Percentiles rank a stretch among this genome's conserved stretches.
These are phyloP conservation scores for Fonsecaea erecta DNA, from an alignment of 2,329 filamentous ascomycete genomes.

Conservation along the genomic window DNA sequence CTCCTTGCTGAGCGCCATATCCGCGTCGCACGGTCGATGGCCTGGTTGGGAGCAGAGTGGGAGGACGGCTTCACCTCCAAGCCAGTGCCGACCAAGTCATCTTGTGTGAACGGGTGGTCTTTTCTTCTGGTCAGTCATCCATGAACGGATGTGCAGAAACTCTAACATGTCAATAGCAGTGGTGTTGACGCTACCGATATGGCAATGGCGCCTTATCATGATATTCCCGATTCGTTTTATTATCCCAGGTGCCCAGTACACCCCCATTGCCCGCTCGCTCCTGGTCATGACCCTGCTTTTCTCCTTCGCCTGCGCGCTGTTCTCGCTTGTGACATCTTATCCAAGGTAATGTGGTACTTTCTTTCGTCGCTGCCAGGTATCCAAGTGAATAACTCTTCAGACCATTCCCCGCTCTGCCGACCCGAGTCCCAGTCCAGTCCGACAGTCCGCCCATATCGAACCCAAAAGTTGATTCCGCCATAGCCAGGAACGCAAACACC, in stretches of 20 bases:
- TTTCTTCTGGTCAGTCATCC: too few relatives aligned
- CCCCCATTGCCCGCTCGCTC: neutral
- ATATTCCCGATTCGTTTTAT: neutral
- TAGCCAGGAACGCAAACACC: neutral
- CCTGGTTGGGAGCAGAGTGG: too few relatives aligned
- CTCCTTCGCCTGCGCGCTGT: neutral
- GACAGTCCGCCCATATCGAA: neutral
- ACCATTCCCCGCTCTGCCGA: neutral
- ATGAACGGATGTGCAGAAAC: neutral
- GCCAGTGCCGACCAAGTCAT: too few relatives aligned
- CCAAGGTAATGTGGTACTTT: neutral
- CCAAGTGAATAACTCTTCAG: neutral
- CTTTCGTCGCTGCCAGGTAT: neutral
- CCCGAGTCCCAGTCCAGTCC: neutral
- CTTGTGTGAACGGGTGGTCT: neutral
- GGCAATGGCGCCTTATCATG: neutral
- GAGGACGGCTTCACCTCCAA: too few relatives aligned
- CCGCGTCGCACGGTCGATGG: too few relatives aligned
- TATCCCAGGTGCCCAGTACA: neutral
- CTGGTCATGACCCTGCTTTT: neutral
- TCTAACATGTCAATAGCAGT: neutral
- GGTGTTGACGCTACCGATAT: neutral
- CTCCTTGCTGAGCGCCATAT: too few relatives aligned
- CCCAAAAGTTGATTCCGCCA: neutral
- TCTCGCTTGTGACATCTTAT: neutral